Evolutionary conservation across 2,329 filamentous ascomycete species (phyloP).

Genomic region (Byssothecium circinans): DNA sequence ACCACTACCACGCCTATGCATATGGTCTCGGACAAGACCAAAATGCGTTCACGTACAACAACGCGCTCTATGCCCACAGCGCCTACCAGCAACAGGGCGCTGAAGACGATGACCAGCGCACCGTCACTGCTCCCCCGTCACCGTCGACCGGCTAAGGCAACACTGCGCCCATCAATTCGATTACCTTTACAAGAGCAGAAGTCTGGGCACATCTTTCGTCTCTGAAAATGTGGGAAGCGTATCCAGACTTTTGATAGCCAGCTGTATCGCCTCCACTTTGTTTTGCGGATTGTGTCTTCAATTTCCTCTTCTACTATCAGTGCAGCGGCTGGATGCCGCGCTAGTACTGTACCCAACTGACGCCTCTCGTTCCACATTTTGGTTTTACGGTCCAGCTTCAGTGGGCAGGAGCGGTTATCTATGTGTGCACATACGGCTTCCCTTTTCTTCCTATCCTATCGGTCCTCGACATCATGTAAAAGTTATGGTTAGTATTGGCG

Average conservation of each 20-base stretch:
- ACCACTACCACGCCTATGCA: slow-evolving; percentile 31
- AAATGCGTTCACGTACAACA: slow-evolving; percentile 27
- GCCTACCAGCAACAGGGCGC: slow-evolving; percentile 28
- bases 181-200: no score
- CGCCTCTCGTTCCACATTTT: slow-evolving; percentile 26
- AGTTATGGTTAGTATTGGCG: slow-evolving; percentile 18
- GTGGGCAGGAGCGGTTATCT: slow-evolving; percentile 15
- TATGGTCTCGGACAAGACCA: slow-evolving; percentile 35
- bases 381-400: slow-evolving; percentile 16
- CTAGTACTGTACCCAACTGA: slow-evolving; percentile 9
- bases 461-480: slow-evolving; percentile 7
- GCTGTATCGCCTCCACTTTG: no score
- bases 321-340: slow-evolving; percentile 3
- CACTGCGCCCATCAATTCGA: no score
- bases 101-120: slow-evolving; percentile 38
- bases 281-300: background rate
- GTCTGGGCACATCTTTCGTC: no score
- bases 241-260: no score
- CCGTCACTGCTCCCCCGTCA: slow-evolving; percentile 41
- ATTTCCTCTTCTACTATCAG: background rate
- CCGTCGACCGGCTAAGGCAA: slow-evolving; percentile 32
- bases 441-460: slow-evolving; percentile 2
- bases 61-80: slow-evolving; percentile 26
- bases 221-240: no score
- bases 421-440: slow-evolving; percentile 8